Conservation (phyloP, 805 yeast genomes). For the Myxozyma kluyveri region DNA sequence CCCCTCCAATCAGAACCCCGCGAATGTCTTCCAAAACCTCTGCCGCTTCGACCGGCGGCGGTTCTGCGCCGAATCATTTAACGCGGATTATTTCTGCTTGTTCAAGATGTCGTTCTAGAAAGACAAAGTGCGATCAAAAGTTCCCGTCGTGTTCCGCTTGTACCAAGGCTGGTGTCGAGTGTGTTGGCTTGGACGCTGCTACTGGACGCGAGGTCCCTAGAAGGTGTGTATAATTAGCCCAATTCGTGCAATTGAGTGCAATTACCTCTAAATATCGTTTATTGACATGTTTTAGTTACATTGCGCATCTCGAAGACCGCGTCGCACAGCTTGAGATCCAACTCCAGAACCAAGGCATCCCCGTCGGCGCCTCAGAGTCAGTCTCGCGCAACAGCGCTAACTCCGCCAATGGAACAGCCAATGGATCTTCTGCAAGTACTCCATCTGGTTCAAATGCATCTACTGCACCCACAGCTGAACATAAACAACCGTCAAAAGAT, state of each 20-base stretch:
- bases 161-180: conserved; percentile 61
- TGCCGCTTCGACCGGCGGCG: conserved; percentile 26
- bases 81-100: conserved; percentile 64
- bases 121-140: conserved; percentile 64
- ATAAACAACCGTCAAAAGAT: conserved; percentile 8
- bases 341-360: conserved; percentile 46
- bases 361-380: conserved; percentile 31
- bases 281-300: conserved; percentile 48
- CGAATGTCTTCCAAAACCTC: conserved; percentile 16
- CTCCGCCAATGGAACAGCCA: neutral
- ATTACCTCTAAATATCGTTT: no score
- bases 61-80: conserved; percentile 26
- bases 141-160: conserved; percentile 68
- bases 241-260: neutral
- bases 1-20: no score
- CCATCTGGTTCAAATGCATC: neutral
- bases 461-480: neutral
- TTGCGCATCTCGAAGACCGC: conserved; percentile 66
- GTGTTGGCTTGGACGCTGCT: conserved; percentile 83
- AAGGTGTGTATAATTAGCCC: conserved; percentile 40
- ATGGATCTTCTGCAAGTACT: neutral
- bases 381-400: neutral
- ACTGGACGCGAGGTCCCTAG: conserved; percentile 86
- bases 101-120: conserved; percentile 70
- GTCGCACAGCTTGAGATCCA: conserved; percentile 55